Percentiles rank a stretch among this genome's conserved stretches.
Conservation (phyloP, 2,329 filamentous ascomycete species). For the Sphaerulina vaccinii region DNA sequence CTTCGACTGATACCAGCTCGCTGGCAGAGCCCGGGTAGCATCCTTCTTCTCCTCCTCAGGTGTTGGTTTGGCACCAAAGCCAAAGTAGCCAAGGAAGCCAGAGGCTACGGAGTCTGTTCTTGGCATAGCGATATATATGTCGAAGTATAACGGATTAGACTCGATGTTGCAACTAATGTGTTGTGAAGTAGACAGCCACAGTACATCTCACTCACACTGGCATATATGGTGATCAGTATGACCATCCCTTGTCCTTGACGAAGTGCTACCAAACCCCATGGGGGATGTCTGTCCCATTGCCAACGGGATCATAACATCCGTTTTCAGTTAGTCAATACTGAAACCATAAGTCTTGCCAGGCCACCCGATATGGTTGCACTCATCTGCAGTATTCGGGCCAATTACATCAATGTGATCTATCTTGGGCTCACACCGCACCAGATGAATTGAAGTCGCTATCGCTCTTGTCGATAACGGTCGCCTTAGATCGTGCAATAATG, state of each 20-base stretch:
- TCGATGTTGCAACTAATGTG: not conserved
- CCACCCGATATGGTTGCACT: conserved; percentile 17
- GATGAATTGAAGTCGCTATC: not conserved
- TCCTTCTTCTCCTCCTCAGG: conserved; percentile 29
- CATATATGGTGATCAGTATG: conserved; percentile 17
- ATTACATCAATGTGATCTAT: conserved; percentile 6
- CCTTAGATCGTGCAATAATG: conserved; percentile 7
- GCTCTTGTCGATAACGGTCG: conserved; percentile 11
- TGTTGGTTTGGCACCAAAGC: conserved; percentile 34
- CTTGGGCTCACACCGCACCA: not conserved
- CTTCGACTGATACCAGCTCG: conserved; percentile 47
- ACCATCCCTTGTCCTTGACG: conserved; percentile 5
- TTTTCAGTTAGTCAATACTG: conserved; percentile 12
- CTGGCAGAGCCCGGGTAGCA: conserved; percentile 41
- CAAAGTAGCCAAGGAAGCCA: conserved; percentile 38
- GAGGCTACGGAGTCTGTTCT: conserved; percentile 17
- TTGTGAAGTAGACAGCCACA: not conserved
- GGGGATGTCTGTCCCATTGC: conserved; percentile 16
- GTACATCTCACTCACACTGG: conserved; percentile 5
- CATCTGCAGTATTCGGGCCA: not conserved
- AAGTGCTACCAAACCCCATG: conserved; percentile 18
- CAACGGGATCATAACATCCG: conserved; percentile 8
- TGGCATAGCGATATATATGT: conserved; percentile 6
- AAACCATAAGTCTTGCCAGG: conserved; percentile 5
- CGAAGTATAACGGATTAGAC: not conserved